A percentile compares a stretch with the other conserved stretches of the same genome.
These are phyloP conservation scores for Alternaria sp. DNA, from an alignment of 2,329 filamentous ascomycete genomes.

Conservation along the genomic window DNA sequence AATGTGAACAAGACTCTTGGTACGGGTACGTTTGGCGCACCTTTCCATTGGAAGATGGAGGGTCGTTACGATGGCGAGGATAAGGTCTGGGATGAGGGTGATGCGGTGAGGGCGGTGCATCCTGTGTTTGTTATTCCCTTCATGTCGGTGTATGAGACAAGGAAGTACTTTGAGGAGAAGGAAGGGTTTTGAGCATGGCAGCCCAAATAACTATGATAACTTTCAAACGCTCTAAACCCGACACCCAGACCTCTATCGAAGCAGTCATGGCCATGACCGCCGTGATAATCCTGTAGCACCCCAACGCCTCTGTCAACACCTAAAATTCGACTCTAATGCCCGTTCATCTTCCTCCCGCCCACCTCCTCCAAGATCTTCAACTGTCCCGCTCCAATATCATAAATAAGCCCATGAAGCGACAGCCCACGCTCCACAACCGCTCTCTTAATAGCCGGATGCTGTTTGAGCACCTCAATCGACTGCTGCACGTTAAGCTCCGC, in stretches of 20 bases:
- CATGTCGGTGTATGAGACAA: slow-evolving; percentile 68
- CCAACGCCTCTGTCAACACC: no score
- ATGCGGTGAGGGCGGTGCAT: slow-evolving; percentile 74
- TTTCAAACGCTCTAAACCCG: neutral
- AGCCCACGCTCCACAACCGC: slow-evolving; percentile 74
- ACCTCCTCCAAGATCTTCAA: slow-evolving; percentile 58
- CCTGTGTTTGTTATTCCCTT: slow-evolving; percentile 86
- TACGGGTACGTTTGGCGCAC: slow-evolving; percentile 42
- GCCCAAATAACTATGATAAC: no score
- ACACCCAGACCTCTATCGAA: neutral
- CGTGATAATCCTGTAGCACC: neutral
- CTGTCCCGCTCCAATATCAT: slow-evolving; percentile 67
- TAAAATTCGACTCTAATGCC: neutral
- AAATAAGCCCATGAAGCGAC: slow-evolving; percentile 78
- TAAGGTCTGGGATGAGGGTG: slow-evolving; percentile 70
- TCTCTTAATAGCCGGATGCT: slow-evolving; percentile 72
- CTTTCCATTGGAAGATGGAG: slow-evolving; percentile 54
- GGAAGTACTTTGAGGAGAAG: slow-evolving; percentile 68
- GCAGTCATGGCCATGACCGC: neutral
- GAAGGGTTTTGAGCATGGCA: slow-evolving; percentile 42
- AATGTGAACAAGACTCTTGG: slow-evolving; percentile 39
- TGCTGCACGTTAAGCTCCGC: slow-evolving; percentile 78
- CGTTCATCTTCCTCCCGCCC: slow-evolving; percentile 6
- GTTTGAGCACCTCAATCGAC: slow-evolving; percentile 70
- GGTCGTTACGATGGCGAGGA: slow-evolving; percentile 57